Evolutionary conservation across 306 rosid genomes (phyloP), one percentile per base, ranked within the genome.

Genomic region (Bauhinia variegata): DNA sequence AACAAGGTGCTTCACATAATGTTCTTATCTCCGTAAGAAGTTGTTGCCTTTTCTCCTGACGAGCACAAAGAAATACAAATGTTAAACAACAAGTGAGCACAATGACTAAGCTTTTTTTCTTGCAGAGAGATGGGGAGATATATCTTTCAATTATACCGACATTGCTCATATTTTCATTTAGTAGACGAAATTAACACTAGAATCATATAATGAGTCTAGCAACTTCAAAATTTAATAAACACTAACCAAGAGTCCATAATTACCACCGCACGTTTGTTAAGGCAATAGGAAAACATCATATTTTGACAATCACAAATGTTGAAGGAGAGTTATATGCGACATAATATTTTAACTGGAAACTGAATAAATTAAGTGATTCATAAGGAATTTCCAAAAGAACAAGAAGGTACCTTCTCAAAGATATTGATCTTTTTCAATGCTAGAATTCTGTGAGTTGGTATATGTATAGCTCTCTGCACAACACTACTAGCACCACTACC

Each of bases 401-500:
- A 37, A 18, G 41, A 38, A 54, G 46, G 52, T 57, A 88, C 98
- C 97, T 90, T 93, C 75, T 93, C 99, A 72, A 93, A 93, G 65
- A 93, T 93, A 44, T 93, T 93, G 63, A 93, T 93, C 86, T 90
- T 93, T 88, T 90, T 93, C 39, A 93, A 60, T 0, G 97, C 99
- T 42, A 93, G 65, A 67, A 93, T 85, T 62, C 92, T 86, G 71
- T 93, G 96, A 4, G 76, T 82, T 41, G 97, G 97, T 55, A 93
- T 86, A 70, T 93, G 98, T 11, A 93, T 84, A 65, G 96, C 98
- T 83, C 97, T 89, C 83, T 93, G 97, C 38, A 93, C 98, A 71
- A 93, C 83, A 75, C 97, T 88, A 61, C 98, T 93, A 11, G 98
- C 98, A 13, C 98, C 98, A 65, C 97, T 86, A 41, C 98, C 98